These are phyloP conservation scores for Fermentozyma sake DNA, from an alignment of 1,139 yeast genomes.

Conservation along the genomic window DNA sequence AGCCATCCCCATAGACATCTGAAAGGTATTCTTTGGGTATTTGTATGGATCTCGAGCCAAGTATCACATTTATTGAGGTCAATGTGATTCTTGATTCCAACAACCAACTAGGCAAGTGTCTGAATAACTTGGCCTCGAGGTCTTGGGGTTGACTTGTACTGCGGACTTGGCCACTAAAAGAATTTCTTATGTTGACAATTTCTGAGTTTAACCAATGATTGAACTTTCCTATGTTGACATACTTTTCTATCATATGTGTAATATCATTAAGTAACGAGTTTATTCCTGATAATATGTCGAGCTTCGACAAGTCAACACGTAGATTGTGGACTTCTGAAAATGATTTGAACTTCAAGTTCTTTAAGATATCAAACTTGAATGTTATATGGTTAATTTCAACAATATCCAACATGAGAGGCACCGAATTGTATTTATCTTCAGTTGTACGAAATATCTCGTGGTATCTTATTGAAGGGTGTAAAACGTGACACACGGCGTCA, in stretches of 20 bases:
- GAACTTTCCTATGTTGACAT: conserved; percentile 26
- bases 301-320: conserved; percentile 24
- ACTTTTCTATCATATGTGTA: conserved; percentile 22
- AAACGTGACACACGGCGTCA: conserved; percentile 30
- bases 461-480: conserved; percentile 31
- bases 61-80: conserved; percentile 24
- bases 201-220: conserved; percentile 26
- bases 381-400: conserved; percentile 19
- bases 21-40: conserved; percentile 41
- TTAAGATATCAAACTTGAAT: conserved; percentile 23
- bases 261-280: conserved; percentile 25
- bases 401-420: conserved; percentile 15
- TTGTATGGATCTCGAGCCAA: conserved; percentile 62
- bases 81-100: conserved; percentile 31
- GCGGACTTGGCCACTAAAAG: conserved; percentile 2
- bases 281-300: conserved; percentile 31
- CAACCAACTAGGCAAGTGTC: conserved; percentile 46
- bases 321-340: conserved; percentile 19
- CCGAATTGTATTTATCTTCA: conserved; percentile 4
- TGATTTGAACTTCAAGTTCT: conserved; percentile 26
- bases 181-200: conserved; percentile 12
- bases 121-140: conserved; percentile 24
- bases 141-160: conserved; percentile 4
- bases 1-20: conserved; percentile 25
- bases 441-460: conserved; percentile 2